A percentile compares a stretch with the other conserved stretches of the same genome.
phyloP scores from a whole-genome alignment of 108 stramenopile species.

The Skeletonema menzelii region DNA sequence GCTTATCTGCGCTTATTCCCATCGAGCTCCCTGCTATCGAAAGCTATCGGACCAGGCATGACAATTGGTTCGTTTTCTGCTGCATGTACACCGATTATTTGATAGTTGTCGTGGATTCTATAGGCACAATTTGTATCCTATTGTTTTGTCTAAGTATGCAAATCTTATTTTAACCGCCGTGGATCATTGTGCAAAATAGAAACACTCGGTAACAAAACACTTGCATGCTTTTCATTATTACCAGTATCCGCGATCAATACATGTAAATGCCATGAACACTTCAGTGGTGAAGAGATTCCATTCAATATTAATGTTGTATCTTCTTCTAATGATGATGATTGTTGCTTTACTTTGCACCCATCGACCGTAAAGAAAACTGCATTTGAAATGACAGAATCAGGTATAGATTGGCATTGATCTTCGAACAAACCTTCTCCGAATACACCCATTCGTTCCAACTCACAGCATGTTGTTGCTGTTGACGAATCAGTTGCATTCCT shows the following conservation, averaged over 20 bases:
- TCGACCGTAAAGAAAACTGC: constrained; percentile 40
- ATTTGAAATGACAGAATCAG: constrained; percentile 47
- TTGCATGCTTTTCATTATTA: constrained; percentile 68
- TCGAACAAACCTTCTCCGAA: constrained; percentile 69
- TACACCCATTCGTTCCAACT: constrained; percentile 58
- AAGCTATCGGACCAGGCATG: too few species aligned
- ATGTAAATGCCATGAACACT: constrained; percentile 66
- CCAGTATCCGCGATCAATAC: constrained; percentile 65
- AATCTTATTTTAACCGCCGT: not conserved
- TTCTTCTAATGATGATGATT: constrained; percentile 30
- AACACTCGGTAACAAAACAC: constrained; percentile 58
- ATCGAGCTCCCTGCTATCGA: too few species aligned
- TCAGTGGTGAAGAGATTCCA: constrained; percentile 36
- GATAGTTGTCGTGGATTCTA: too few species aligned
- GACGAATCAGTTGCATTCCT: not conserved
- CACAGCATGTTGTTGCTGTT: constrained; percentile 11
- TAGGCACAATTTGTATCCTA: too few species aligned
- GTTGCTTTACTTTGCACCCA: constrained; percentile 5
- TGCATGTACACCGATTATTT: too few species aligned
- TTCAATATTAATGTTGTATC: not conserved
- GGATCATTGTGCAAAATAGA: not conserved
- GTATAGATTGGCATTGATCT: constrained; percentile 59
- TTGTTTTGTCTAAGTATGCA: too few species aligned
- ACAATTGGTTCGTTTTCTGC: too few species aligned
- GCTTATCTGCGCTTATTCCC: too few species aligned